Evolutionary conservation across 1,284 basidiomycete genomes (phyloP), one percentile per base, ranked within the genome.

Genomic region (Rhodotorula sp.): DNA sequence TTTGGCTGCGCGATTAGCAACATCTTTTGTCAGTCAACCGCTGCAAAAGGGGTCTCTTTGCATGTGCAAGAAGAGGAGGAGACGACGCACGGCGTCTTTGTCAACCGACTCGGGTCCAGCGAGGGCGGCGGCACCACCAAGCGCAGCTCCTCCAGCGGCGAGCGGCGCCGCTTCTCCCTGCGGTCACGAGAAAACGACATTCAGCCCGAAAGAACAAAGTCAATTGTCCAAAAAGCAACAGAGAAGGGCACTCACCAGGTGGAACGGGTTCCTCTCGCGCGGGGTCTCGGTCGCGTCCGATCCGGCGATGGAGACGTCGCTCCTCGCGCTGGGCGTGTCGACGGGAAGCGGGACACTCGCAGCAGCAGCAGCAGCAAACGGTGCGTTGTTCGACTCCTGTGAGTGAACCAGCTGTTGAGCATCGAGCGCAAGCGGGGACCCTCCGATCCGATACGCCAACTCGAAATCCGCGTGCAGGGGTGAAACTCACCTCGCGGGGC

Each of bases 251-350:
- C 70, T 29, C 20, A 65, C 70, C 4, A 62, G 26, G n/a, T 65
- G 70, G 21, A 62, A 58, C 43, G 71, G 70, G 64, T 71, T 71
- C 57, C 69, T 64, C 52, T 61, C 64, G 6, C 60, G 49, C 21
- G 58, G 31, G 5, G 48, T 58, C 26, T 47, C 67, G 29, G 23
- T 31, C 26, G 34, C 29, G 15, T 29, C 29, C 29, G 56, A 34
- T 6, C 14, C 20, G 6, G 56, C 20, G 16, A 34, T 20, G 29
- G 56, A 34, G 29, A 18, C 56, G 16, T 58, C 31, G 18, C 56
- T 58, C 29, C 56, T 29, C 15, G 29, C 31, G 15, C 18, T 21
- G 6, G 56, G 56, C 29, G 29, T 58, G 29, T 29, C 29, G 56
- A 58, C 29, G 4, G 56, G 56, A 15, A 46, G 39, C 43, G 23